Percentiles rank a stretch among this genome's conserved stretches.
These are phyloP conservation scores for Talaromyces proteolyticus DNA, from an alignment of 495 filamentous ascomycete genomes.

Conservation along the genomic window DNA sequence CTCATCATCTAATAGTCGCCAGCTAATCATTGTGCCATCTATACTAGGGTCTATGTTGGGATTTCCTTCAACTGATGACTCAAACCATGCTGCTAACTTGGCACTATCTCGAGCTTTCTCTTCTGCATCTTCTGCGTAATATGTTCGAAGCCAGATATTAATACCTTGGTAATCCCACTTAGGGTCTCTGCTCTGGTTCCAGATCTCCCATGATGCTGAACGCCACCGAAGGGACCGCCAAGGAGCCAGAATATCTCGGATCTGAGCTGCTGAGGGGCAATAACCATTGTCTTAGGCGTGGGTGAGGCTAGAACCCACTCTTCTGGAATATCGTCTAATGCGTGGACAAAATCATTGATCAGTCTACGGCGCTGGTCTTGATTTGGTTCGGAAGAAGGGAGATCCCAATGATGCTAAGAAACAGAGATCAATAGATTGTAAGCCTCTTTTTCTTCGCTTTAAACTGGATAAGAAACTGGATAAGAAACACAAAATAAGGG, in stretches of 20 bases:
- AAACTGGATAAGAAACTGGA: not conserved
- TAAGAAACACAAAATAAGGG: not conserved
- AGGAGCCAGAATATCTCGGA: not conserved
- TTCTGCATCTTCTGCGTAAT: not conserved
- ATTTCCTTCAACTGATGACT: not conserved
- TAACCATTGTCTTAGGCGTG: not conserved
- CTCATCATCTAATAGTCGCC: not conserved
- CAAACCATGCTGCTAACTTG: not conserved
- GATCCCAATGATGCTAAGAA: not conserved
- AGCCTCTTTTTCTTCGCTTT: not conserved
- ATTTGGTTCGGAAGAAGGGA: not conserved
- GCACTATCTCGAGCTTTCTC: not conserved
- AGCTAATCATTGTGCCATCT: not conserved
- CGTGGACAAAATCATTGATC: not conserved
- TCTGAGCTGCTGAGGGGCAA: not conserved
- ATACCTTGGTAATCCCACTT: not conserved
- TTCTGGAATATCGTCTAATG: not conserved
- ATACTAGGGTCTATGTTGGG: not conserved
- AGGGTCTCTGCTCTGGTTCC: not conserved
- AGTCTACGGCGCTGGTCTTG: not conserved
- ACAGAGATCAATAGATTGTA: not conserved
- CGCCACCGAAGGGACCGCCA: not conserved
- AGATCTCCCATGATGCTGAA: not conserved
- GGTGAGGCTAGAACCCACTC: not conserved
- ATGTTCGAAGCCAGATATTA: not conserved